Conservation (phyloP, 164 flowering plant species). For the Kalanchoe fedtschenkoi region DNA sequence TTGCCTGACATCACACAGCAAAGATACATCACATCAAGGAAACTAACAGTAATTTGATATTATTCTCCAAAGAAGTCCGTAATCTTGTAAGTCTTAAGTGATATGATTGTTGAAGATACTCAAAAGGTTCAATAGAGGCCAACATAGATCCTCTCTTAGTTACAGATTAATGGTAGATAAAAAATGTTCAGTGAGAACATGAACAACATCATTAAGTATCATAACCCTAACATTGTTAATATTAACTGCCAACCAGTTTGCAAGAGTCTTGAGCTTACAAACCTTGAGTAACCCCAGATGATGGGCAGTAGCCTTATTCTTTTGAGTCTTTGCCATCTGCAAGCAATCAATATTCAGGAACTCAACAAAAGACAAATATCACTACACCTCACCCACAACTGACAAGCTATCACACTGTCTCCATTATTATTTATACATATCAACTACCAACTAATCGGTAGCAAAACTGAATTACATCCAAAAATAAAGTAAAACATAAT, state of each 20-base stretch:
- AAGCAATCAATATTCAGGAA: background rate
- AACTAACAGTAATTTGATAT: background rate
- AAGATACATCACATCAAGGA: background rate
- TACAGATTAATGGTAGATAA: background rate
- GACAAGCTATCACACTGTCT: too few relatives aligned
- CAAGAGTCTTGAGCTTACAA: background rate
- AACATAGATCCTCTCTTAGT: background rate
- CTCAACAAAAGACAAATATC: background rate
- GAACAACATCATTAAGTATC: too few relatives aligned
- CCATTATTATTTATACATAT: too few relatives aligned
- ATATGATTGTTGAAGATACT: background rate
- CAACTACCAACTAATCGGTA: too few relatives aligned
- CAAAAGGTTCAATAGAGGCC: background rate
- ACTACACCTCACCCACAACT: background rate
- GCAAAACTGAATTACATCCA: too few relatives aligned
- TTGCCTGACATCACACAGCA: constrained; percentile 45
- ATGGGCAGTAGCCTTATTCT: constrained; percentile 98
- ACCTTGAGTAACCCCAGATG: constrained; percentile 97
- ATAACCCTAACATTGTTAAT: background rate
- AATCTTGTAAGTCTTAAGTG: background rate
- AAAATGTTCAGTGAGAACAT: background rate
- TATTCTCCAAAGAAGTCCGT: background rate
- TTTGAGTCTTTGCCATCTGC: constrained; percentile 98
- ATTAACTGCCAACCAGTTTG: background rate
- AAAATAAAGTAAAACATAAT: too few relatives aligned